Percentiles rank a stretch among this genome's conserved stretches.
These are phyloP conservation scores for Phytophthora constricta DNA, from an alignment of 352 stramenopile species.

Conservation along the genomic window DNA sequence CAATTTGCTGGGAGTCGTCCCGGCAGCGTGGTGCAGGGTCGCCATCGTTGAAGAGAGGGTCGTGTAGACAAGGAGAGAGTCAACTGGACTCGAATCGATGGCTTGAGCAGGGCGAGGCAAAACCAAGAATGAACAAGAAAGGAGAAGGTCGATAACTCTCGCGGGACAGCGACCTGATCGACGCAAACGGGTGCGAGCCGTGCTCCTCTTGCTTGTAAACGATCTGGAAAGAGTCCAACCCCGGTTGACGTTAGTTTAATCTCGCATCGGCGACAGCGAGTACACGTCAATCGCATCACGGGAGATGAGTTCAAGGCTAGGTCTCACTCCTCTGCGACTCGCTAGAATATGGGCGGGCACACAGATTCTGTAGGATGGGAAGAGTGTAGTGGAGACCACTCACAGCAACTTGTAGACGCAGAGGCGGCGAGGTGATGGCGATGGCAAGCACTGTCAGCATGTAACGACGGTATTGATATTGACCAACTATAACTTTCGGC, in stretches of 20 bases:
- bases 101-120: conserved; percentile 28
- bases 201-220: not conserved
- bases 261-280: not conserved
- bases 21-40: conserved; percentile 24
- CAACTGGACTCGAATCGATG: not conserved
- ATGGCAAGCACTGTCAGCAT: not conserved
- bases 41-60: conserved; percentile 19
- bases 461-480: no score
- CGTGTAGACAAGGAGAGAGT: not conserved
- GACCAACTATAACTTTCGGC: no score
- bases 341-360: no score
- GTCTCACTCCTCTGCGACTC: not conserved
- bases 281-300: conserved; percentile 1
- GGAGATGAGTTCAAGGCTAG: not conserved
- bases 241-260: not conserved
- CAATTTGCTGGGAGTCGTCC: conserved; percentile 33
- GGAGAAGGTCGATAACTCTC: not conserved
- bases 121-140: conserved; percentile 25
- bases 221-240: not conserved
- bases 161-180: not conserved
- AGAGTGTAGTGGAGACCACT: conserved; percentile 1
- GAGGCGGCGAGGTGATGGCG: not conserved
- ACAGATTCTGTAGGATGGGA: no score
- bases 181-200: not conserved
- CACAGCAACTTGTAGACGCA: not conserved